Conservation (phyloP, 352 stramenopile species). For the Globisporangium emineosum region DNA sequence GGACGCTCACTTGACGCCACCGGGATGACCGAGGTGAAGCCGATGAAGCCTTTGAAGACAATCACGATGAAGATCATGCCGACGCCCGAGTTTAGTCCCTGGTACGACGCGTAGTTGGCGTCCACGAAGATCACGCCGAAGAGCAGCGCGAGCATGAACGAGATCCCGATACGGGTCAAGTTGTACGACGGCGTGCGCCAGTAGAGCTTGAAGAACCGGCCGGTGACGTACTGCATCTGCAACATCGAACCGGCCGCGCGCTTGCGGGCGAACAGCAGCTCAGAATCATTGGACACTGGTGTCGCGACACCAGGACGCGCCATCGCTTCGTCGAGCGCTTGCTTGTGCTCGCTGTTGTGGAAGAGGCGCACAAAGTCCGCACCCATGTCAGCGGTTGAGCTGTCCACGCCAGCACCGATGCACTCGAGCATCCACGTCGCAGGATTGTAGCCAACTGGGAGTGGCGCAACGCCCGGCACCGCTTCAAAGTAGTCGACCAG, state of each 20-base stretch:
- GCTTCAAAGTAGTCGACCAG: not conserved
- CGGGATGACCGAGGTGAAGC: not conserved
- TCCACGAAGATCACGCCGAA: not conserved
- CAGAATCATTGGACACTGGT: not conserved
- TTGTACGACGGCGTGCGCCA: not conserved
- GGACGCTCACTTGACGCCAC: constrained; percentile 48
- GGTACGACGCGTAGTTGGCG: not conserved
- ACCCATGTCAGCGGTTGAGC: no score
- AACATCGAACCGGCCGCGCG: not conserved
- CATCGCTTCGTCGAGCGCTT: not conserved
- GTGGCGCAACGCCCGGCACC: not conserved
- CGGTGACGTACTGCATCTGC: not conserved
- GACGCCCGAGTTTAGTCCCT: not conserved
- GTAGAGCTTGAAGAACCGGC: not conserved
- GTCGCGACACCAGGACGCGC: not conserved
- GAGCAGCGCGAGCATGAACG: not conserved
- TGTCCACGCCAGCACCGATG: constrained; percentile 10
- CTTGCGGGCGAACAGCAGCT: not conserved
- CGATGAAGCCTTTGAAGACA: not conserved
- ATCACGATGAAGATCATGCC: not conserved
- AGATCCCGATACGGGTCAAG: not conserved
- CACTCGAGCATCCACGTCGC: constrained; percentile 22
- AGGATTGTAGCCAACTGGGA: constrained; percentile 12
- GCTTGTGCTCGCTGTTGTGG: not conserved
- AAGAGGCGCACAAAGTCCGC: not conserved